These are phyloP conservation scores for Plasmodium vivax DNA, from an alignment of 169 alveolate species.

Conservation along the genomic window DNA sequence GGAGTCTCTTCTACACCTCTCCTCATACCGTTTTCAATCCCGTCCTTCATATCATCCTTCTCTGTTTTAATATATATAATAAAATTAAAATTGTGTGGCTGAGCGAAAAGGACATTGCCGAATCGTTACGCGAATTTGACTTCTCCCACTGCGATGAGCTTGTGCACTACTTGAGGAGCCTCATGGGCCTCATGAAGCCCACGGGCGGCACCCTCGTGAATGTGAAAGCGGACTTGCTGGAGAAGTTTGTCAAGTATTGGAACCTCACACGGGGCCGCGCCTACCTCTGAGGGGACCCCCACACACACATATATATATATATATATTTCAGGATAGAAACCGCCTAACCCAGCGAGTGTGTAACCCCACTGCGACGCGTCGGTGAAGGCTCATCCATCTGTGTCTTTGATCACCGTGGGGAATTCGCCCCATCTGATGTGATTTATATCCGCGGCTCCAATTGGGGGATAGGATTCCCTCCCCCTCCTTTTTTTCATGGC, in stretches of 20 bases:
- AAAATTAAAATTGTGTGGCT: slow-evolving; percentile 62
- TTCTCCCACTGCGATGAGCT: slow-evolving; percentile 40
- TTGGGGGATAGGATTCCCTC: neutral
- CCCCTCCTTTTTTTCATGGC: neutral
- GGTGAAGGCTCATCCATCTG: neutral
- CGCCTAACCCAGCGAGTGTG: neutral
- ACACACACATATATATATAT: neutral
- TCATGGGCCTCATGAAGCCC: slow-evolving; percentile 65
- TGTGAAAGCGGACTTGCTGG: slow-evolving; percentile 27
- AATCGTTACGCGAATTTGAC: slow-evolving; percentile 3
- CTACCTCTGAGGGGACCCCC: slow-evolving; percentile 11
- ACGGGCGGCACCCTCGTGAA: slow-evolving; percentile 51
- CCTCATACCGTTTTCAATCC: slow-evolving; percentile 73
- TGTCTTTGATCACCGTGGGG: neutral
- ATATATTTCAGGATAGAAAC: neutral
- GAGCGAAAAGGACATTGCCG: slow-evolving; percentile 51
- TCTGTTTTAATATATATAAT: slow-evolving; percentile 56
- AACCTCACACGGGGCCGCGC: slow-evolving; percentile 21
- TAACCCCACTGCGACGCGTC: neutral
- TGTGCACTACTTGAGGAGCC: slow-evolving; percentile 25
- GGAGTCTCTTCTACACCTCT: slow-evolving; percentile 30
- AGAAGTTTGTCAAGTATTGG: slow-evolving; percentile 68
- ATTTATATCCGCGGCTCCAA: neutral
- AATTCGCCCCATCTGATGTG: neutral
- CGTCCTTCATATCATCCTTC: slow-evolving; percentile 45